Base-by-base conservation (phyloP, 1,284 basidiomycete species). In the Spongiforma sp. region DNA sequence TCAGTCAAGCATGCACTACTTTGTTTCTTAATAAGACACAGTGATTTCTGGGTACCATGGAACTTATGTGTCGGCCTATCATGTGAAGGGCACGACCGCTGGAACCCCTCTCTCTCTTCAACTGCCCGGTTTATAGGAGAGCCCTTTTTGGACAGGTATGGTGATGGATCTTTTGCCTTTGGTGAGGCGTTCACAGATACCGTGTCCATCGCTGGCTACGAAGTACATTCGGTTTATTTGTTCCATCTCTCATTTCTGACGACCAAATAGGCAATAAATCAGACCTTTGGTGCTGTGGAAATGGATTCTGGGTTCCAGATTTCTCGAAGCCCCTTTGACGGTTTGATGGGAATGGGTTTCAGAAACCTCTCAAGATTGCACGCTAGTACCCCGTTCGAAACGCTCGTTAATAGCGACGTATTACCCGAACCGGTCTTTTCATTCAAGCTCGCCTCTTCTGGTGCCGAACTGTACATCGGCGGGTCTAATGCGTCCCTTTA, bases 401-500 rank as follows among this genome's bases (percentile, higher is more conserved):
- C 54, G 24, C 54, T 55, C 24, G 54, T 36, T 17, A 17, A 55
- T 11, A 33, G 36, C 9, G 17, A 24, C 34, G 17, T 2, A 24
- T 21, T 55, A 12, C 21, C n/a, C 7, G 57, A 71, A 15, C 60
- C 70, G 9, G 69, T 72, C 19, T 83, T 83, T 68, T 76, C 74
- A 8, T 80, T 85, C 71, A 79, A 81, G 59, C 77, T 85, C 39
- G 67, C 76, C 21, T 59, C 65, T 21, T 71, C 74, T 19, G 80
- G 78, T 32, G 78, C 79, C 6, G 77, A 80, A 60, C 73, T 85
- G 28, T 79, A 71, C 62, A 72, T 85, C 24, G 84, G 84, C 41
- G 80, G 81, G 5, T 50, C 55, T 1, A 71, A 76, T 59, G 10
- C 60, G 19, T 54, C 34, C 0, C 34, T 72, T 32, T 70, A 73